These are phyloP conservation scores for Lactuca sativa DNA, from an alignment of 129 eudicot species.

Conservation along the genomic window DNA sequence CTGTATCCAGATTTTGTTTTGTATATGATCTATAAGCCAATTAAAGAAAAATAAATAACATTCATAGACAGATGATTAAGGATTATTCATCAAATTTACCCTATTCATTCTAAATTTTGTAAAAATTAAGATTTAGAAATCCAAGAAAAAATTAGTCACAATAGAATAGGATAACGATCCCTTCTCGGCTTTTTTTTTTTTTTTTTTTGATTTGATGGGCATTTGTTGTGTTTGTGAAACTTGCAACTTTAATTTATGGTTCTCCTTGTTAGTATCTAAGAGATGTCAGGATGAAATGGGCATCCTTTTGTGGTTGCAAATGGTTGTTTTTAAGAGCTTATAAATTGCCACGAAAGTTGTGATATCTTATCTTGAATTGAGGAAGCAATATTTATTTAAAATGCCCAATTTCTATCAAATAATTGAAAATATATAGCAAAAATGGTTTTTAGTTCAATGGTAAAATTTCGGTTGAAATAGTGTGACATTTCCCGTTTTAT, in stretches of 20 bases:
- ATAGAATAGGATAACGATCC: no score
- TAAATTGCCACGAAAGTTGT: conserved; percentile 23
- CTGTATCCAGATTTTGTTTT: neutral
- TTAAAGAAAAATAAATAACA: neutral
- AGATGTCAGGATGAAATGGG: conserved; percentile 27
- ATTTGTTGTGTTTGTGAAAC: neutral
- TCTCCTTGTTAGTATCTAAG: conserved; percentile 12
- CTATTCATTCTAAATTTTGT: no score
- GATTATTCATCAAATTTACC: no score
- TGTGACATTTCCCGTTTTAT: neutral
- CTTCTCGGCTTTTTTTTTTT: no score
- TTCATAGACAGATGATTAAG: neutral
- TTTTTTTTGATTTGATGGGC: neutral
- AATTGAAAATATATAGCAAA: neutral
- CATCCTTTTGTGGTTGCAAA: conserved; percentile 25
- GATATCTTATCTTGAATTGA: conserved; percentile 22
- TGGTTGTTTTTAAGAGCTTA: conserved; percentile 16
- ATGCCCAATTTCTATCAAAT: conserved; percentile 20
- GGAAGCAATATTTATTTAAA: conserved; percentile 8
- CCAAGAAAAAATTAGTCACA: neutral
- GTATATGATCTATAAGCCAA: neutral
- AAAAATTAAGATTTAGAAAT: no score
- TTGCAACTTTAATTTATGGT: neutral
- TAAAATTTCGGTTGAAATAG: neutral
- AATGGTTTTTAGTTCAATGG: neutral